Base-by-base conservation (phyloP, 2,329 filamentous ascomycete species). In the Diplodia mutila region DNA sequence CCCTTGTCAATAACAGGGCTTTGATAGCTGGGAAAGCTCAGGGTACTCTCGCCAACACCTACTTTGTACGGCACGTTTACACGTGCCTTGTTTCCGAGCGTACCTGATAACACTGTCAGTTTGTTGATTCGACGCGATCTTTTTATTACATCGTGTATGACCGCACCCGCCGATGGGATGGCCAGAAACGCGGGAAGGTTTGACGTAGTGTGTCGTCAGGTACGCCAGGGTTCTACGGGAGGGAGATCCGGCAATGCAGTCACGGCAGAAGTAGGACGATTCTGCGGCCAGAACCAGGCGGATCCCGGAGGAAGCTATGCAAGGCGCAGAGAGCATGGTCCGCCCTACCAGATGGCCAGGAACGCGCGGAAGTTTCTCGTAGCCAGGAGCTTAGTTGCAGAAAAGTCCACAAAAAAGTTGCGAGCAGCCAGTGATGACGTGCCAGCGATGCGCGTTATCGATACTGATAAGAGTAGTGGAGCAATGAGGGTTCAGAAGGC, bases 301-400 rank as follows among this genome's bases (percentile, higher is more conserved):
- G 59, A 25, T 51, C 23, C 14, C 21, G 29, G 14, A 27, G 37
- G 18, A 42, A 51, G 59, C 59, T 27, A 37, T 29, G 42, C 42
- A 46, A 51, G 59, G 18, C 39, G 27, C n/a, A 29, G 11, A 5
- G 42, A 63, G 51, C 42, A 42, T 63, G 59, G 27, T 49, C 29
- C 25, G 46, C 46, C 59, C 46, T 63, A 63, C 59, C 59, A 63
- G 46, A 63, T n/a, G 29, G 46, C 46, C 42, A 63, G 59, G 59
- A 63, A 63, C 59, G 59, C 46, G 59, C 59, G 59, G 59, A 51
- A 63, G 46, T 42, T 18, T 27, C 6, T 32, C 1, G 57, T 32
- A 21, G 42, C 2, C 14, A 42, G 39, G 6, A 27, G 25, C 16
- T 25, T 63, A 21, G 46, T 63, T 34, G 59, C 46, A 51, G 42